A percentile compares a stretch with the other conserved stretches of the same genome.
Conservation (phyloP, 371 early-diverging fungal species). For the Actinomortierella ambigua region DNA sequence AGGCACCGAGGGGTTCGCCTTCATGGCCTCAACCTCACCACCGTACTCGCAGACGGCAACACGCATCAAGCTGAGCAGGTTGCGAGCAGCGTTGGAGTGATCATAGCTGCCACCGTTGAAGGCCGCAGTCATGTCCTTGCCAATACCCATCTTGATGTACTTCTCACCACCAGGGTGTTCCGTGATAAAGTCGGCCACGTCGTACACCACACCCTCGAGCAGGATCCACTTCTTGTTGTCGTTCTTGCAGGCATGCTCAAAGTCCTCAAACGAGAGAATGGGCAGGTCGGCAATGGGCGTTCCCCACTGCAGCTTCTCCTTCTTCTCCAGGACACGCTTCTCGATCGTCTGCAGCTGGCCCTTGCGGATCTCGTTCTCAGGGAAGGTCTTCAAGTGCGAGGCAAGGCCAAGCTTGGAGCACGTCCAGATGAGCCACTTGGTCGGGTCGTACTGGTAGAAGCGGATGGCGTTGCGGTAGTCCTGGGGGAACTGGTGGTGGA, state of each 20-base stretch:
- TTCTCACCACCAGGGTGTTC: constrained; percentile 93
- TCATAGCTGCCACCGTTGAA: constrained; percentile 93
- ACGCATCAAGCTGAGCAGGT: constrained; percentile 75
- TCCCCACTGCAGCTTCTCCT: constrained; percentile 76
- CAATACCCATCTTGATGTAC: constrained; percentile 74
- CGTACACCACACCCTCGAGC: constrained; percentile 89
- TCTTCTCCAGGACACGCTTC: constrained; percentile 72
- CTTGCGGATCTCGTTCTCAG: constrained; percentile 88
- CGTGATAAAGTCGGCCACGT: constrained; percentile 85
- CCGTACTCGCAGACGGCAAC: constrained; percentile 68
- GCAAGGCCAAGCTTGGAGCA: constrained; percentile 76
- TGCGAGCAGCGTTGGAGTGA: constrained; percentile 83
- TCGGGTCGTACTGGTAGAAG: constrained; percentile 93
- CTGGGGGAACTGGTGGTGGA: constrained; percentile 95
- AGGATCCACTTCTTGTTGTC: constrained; percentile 79
- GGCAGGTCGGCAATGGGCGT: constrained; percentile 75
- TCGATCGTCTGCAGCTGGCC: constrained; percentile 84
- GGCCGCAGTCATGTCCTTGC: constrained; percentile 84
- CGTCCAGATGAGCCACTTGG: constrained; percentile 89
- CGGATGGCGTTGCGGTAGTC: constrained; percentile 95
- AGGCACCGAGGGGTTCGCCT: constrained; percentile 43
- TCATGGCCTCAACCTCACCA: constrained; percentile 57
- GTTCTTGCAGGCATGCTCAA: constrained; percentile 61
- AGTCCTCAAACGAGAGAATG: constrained; percentile 77
- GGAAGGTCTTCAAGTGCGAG: constrained; percentile 89